Conservation (phyloP, 345 rosid genomes). For the Stellera chamaejasme region DNA sequence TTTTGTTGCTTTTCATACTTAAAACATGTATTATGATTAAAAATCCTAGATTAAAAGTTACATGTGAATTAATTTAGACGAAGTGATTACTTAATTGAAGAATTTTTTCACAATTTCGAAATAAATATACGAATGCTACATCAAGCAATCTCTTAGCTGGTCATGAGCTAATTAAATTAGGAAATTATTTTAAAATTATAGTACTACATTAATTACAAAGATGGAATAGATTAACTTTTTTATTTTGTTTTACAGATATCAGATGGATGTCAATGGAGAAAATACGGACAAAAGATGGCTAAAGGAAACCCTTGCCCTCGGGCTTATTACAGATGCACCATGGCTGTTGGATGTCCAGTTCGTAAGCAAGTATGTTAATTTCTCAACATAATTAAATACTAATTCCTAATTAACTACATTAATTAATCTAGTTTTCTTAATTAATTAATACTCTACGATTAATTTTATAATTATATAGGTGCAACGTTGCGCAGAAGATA, state of each 20-base stretch:
- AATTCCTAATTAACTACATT: neutral
- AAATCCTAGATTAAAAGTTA: too few relatives aligned
- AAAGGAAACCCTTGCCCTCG: conserved; percentile 98
- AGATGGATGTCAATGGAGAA: conserved; percentile 98
- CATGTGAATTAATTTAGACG: too few relatives aligned
- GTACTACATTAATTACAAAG: neutral
- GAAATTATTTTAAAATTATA: neutral
- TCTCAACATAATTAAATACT: neutral
- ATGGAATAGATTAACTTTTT: neutral
- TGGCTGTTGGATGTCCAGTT: conserved; percentile 91
- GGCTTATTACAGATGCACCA: conserved; percentile 96
- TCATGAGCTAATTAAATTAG: too few relatives aligned
- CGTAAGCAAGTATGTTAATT: conserved; percentile 70
- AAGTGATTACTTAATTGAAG: too few relatives aligned
- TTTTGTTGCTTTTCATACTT: too few relatives aligned
- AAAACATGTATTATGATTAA: too few relatives aligned
- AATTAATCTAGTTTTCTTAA: neutral
- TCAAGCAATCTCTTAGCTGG: too few relatives aligned
- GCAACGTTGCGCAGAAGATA: conserved; percentile 42
- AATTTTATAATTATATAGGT: conserved; percentile 20
- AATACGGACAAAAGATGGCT: conserved; percentile 98
- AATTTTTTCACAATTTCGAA: too few relatives aligned
- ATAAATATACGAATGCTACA: too few relatives aligned
- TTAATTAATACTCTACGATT: neutral
- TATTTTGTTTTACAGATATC: conserved; percentile 31